Conservation (phyloP, 2,329 filamentous ascomycete genomes). For the Dactylella cylindrospora region DNA sequence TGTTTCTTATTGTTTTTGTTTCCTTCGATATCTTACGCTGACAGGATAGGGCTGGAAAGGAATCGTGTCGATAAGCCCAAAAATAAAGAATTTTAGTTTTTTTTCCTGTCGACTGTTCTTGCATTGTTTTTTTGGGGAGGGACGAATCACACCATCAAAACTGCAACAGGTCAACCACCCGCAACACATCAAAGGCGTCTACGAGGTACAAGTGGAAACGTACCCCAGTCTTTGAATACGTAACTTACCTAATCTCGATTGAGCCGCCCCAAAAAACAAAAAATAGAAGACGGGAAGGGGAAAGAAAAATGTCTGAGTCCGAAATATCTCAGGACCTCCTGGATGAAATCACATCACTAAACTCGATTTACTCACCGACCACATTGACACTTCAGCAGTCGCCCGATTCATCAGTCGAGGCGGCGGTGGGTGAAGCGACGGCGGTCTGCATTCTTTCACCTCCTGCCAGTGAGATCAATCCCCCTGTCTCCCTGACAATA, state of each 20-base stretch:
- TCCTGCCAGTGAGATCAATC: constrained; percentile 60
- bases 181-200: constrained; percentile 20
- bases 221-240: no score
- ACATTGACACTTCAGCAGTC: constrained; percentile 52
- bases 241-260: background rate
- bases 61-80: constrained; percentile 26
- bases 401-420: constrained; percentile 18
- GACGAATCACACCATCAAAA: constrained; percentile 39
- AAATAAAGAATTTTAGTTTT: no score
- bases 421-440: constrained; percentile 19
- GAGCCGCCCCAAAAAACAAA: background rate
- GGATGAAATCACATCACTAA: constrained; percentile 78
- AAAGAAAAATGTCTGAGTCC: constrained; percentile 11
- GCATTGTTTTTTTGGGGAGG: background rate
- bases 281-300: background rate
- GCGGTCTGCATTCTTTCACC: constrained; percentile 67
- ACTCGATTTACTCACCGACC: constrained; percentile 68
- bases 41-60: constrained; percentile 4
- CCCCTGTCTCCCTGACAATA: constrained; percentile 59
- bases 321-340: constrained; percentile 55
- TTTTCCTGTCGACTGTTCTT: constrained; percentile 9
- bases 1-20: constrained; percentile 4
- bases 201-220: no score
- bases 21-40: background rate
- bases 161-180: constrained; percentile 20